Evolutionary conservation across 2,329 filamentous ascomycete genomes (phyloP), one percentile per base, ranked within the genome.

Genomic region (Akanthomyces dipterigenus): DNA sequence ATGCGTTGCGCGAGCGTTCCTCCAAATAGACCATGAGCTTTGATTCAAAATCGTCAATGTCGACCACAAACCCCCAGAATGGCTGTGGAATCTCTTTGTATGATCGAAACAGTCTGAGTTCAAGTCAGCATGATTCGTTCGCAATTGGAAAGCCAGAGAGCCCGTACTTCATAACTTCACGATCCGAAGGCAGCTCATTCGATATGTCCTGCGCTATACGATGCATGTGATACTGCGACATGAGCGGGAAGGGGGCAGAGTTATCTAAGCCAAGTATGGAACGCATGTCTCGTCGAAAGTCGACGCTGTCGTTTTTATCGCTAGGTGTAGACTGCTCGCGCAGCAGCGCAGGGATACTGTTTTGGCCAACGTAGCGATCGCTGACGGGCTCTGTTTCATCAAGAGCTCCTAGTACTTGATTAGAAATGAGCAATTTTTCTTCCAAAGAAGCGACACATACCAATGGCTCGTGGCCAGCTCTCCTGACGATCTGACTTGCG

Each of bases 1-100:
- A 79, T 3, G 80, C 80, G 65, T 80, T 83, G 62, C 83, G 81
- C 5, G 83, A 83, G 51, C 85, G 78, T 62, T 88, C 85, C 65
- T 88, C 85, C 1, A 88, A 76, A 64, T 88, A 88, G 24, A 85
- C 77, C 78, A 88, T 87, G 51, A 88, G 76, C 63, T 81, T 83
- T 5, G 83, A 81, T 66, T 88, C 85, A 31, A 88, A 80, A 58
- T 87, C 85, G 61, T 87, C 83, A 59, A 88, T 84, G 65, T 88
- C 85, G 62, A 87, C 80, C 20, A 88, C 82, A 55, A 88, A 85
- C 1, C 85, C 85, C 85, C 85, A 88, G 65, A 88, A 88, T 1
- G 84, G 84, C 54, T 88, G 85, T 1, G 85, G 82, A 26, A 86
- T 85, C 68, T 88, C 84, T 70, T 87, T 87, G 73, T 88, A 88